phyloP scores from a whole-genome alignment of 2,329 filamentous ascomycete genomes.

The Microsporum canis region DNA sequence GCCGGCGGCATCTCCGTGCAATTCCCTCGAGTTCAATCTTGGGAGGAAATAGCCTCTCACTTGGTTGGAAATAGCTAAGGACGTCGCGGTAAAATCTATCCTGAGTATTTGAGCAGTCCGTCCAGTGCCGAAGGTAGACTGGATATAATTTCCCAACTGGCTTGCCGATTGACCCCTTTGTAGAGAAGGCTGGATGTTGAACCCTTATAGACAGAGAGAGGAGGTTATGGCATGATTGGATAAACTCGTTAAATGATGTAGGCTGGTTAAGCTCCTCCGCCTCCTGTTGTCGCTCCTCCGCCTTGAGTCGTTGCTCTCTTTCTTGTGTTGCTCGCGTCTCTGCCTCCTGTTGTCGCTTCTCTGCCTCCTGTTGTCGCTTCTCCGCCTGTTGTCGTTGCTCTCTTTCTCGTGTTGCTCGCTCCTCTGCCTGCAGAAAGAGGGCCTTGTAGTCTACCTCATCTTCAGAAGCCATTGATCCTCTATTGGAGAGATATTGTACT shows the following conservation, averaged over 20 bases:
- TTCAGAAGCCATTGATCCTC: background rate
- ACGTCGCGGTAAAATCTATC: background rate
- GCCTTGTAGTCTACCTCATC: background rate
- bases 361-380: background rate
- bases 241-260: slow-evolving; percentile 1
- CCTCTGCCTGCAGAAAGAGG: background rate
- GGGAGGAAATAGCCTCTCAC: background rate
- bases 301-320: too few relatives aligned
- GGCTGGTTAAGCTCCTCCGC: background rate
- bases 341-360: too few relatives aligned
- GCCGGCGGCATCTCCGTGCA: background rate
- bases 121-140: background rate
- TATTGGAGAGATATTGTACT: too few relatives aligned
- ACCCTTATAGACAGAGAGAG: background rate
- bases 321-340: too few relatives aligned
- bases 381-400: background rate
- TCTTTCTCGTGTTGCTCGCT: background rate
- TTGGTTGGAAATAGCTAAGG: background rate
- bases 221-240: background rate
- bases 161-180: background rate
- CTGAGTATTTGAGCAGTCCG: background rate
- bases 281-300: background rate
- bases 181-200: background rate
- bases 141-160: slow-evolving; percentile 1
- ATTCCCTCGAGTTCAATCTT: background rate